Evolutionary conservation across 2,329 filamentous ascomycete species (phyloP).

Genomic region (Clarireedia monteithiana): DNA sequence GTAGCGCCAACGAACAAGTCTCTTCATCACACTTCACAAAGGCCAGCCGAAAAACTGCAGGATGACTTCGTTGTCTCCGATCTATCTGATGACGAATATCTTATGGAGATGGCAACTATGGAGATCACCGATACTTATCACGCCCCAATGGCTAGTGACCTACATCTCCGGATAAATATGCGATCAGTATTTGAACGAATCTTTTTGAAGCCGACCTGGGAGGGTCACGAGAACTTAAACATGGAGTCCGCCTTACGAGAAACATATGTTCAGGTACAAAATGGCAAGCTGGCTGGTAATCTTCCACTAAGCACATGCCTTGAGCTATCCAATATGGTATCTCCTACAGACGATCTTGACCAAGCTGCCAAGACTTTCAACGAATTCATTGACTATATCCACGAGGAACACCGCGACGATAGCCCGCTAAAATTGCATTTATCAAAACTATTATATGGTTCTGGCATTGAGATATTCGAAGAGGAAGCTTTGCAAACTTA

Average conservation of each 20-base stretch:
- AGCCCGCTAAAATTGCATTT: slow-evolving; percentile 13
- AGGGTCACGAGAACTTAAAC: not conserved
- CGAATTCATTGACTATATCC: slow-evolving; percentile 18
- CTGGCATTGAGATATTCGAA: slow-evolving; percentile 8
- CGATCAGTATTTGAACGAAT: not conserved
- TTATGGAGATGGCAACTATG: not conserved
- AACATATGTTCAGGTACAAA: slow-evolving; percentile 3
- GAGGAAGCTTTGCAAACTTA: not conserved
- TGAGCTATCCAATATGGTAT: slow-evolving; percentile 17
- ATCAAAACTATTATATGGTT: slow-evolving; percentile 16
- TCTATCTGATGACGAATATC: slow-evolving; percentile 3
- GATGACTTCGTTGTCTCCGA: slow-evolving; percentile 26
- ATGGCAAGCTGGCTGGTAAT: slow-evolving; percentile 9
- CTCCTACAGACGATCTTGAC: slow-evolving; percentile 22
- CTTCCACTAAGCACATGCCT: slow-evolving; percentile 10
- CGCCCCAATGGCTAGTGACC: not conserved
- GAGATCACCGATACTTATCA: not conserved
- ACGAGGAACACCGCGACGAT: slow-evolving; percentile 11
- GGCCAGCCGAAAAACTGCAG: slow-evolving; percentile 6
- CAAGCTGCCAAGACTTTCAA: slow-evolving; percentile 15
- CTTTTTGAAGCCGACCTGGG: not conserved
- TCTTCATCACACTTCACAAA: slow-evolving; percentile 2
- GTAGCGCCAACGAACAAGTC: slow-evolving; percentile 11
- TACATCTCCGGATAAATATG: slow-evolving; percentile 7
- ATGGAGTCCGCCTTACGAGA: slow-evolving; percentile 1